Evolutionary conservation across 2,329 filamentous ascomycete species (phyloP), one percentile per base, ranked within the genome.

Genomic region (Coniochaeta prunicola): DNA sequence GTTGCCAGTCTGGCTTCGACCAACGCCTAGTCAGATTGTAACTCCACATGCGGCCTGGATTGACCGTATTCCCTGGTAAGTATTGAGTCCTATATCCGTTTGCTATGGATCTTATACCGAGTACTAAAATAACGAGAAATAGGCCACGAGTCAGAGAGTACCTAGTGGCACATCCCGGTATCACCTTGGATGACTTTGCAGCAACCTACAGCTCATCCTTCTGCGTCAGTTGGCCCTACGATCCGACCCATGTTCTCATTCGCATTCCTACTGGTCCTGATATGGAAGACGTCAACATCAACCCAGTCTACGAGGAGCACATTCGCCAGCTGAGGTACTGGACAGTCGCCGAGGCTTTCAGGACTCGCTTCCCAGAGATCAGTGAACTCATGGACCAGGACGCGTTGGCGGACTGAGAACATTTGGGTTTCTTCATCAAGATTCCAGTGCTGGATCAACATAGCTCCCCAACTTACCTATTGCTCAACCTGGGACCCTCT

Each of bases 261-360:
- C 53, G 31, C n/a, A 54, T n/a, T 34, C n/a, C 53, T 36, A 15
- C n/a, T 24, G 53, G 6, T 17, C 6, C 33, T 21, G 53, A 36
- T 8, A 36, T n/a, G 6, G 31, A 54, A 21, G 31, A 36, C 30
- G 36, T 54, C 30, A 54, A 30, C 26, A 34, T 36, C 21, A 70
- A 71, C 57, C 69, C 69, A 1, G 65, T 71, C 17, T 70, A 67
- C 57, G 67, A 70, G 42, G 65, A 70, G 53, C 67, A 71, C 40
- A 63, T 69, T 36, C 65, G 68, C 2, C 68, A 68, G 42, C 64
- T 70, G 56, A 62, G 62, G 38, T 65, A 69, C 59, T 70, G 68
- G 68, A 68, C 67, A 0, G 65, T 69, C 3, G 67, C 66, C 3
- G 60, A 64, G 5, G 60, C 63, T 0, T 71, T 71, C 50, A 61